phyloP scores from a whole-genome alignment of 2,329 filamentous ascomycete species.

The Pestalotiopsis sp. region DNA sequence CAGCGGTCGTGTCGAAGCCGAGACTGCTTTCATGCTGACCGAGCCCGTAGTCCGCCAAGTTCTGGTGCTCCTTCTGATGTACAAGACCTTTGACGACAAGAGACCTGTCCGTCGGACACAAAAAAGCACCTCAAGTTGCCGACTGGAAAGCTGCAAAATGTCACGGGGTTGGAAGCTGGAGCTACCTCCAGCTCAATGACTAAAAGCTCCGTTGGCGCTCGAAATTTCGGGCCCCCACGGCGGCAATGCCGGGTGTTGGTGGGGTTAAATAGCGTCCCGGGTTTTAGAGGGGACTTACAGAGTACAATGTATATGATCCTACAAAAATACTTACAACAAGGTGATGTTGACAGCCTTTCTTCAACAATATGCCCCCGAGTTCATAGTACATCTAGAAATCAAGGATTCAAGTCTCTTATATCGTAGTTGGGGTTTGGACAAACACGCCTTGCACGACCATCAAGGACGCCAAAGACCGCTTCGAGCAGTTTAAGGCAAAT shows the following conservation, averaged over 20 bases:
- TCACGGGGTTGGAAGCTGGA: neutral
- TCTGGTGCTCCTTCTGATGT: neutral
- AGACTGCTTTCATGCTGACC: slow-evolving; percentile 7
- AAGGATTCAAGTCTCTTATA: too few relatives aligned
- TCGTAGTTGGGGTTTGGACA: too few relatives aligned
- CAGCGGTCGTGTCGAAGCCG: neutral
- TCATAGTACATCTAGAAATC: too few relatives aligned
- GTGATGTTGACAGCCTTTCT: too few relatives aligned
- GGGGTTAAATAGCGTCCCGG: neutral
- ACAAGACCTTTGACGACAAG: neutral
- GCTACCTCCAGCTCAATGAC: neutral
- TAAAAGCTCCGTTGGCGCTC: neutral
- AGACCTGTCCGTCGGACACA: neutral
- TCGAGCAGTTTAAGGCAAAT: too few relatives aligned
- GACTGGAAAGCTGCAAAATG: too few relatives aligned
- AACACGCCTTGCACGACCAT: too few relatives aligned
- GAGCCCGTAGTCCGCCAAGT: neutral
- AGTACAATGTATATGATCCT: neutral
- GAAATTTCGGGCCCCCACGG: neutral
- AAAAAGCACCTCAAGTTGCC: too few relatives aligned
- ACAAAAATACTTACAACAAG: too few relatives aligned
- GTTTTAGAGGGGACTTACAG: neutral
- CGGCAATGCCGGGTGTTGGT: neutral
- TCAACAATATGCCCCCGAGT: too few relatives aligned
- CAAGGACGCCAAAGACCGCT: too few relatives aligned